These are phyloP conservation scores for Aspergillus sclerotiicarbonarius DNA, from an alignment of 495 filamentous ascomycete species.

Conservation along the genomic window DNA sequence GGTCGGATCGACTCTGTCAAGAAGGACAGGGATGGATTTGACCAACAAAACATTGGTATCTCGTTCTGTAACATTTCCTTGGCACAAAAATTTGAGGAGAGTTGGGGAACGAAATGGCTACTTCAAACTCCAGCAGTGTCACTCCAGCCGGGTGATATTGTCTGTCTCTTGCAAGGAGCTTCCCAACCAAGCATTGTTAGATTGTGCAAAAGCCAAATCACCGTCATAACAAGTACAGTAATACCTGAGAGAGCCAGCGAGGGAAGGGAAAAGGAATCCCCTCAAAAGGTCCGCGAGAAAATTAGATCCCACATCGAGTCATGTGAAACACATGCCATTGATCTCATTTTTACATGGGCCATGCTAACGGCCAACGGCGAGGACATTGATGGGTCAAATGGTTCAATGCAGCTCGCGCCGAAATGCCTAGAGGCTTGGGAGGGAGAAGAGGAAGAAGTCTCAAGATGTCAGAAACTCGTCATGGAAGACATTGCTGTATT, in stretches of 20 bases:
- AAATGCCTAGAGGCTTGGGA: neutral
- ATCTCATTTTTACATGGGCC: too few relatives aligned
- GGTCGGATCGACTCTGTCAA: neutral
- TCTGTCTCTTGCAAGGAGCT: neutral
- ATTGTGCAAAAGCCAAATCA: neutral
- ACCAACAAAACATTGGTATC: neutral
- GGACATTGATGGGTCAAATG: neutral
- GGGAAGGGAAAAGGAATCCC: neutral
- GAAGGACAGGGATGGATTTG: neutral
- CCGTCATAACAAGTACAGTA: neutral
- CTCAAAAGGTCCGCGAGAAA: too few relatives aligned
- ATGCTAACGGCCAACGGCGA: too few relatives aligned
- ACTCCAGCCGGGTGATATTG: conserved; percentile 1
- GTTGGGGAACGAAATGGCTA: neutral
- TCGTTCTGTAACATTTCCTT: neutral
- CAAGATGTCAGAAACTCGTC: neutral
- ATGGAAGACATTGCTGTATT: neutral
- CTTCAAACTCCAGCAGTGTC: neutral
- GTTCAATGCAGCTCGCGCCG: neutral
- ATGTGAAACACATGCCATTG: too few relatives aligned
- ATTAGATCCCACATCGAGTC: too few relatives aligned
- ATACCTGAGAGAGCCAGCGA: neutral
- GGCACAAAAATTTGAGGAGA: neutral
- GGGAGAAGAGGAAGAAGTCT: neutral
- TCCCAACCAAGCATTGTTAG: conserved; percentile 5